Percentiles rank a stretch among this genome's conserved stretches.
phyloP scores from a whole-genome alignment of 768 basidiomycete genomes.

The Kwoniella europaea region DNA sequence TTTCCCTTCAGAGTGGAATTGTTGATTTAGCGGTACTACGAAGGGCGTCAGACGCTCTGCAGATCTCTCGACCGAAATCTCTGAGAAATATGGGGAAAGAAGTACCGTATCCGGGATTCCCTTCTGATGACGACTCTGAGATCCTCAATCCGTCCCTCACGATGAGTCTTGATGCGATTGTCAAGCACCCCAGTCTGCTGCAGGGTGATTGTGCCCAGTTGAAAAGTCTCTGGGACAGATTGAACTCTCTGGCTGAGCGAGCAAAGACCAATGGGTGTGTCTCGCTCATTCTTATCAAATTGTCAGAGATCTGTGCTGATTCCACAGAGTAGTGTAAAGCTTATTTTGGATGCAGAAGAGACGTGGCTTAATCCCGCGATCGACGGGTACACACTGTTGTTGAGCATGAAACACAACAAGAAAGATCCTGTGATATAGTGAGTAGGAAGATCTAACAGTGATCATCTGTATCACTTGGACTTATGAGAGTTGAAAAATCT shows the following conservation, averaged over 20 bases:
- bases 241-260: slow-evolving; percentile 68
- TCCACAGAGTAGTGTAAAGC: slow-evolving; percentile 64
- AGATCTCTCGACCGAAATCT: slow-evolving; percentile 20
- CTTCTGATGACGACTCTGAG: slow-evolving; percentile 1
- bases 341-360: slow-evolving; percentile 83
- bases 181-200: slow-evolving; percentile 58
- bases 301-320: slow-evolving; percentile 4
- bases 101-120: slow-evolving; percentile 3
- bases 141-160: slow-evolving; percentile 14
- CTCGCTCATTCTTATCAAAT: not conserved
- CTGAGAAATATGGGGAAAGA: not conserved
- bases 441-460: not conserved
- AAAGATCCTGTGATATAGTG: slow-evolving; percentile 18
- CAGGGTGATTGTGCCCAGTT: slow-evolving; percentile 67
- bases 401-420: slow-evolving; percentile 74
- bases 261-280: slow-evolving; percentile 61
- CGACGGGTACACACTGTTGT: slow-evolving; percentile 72
- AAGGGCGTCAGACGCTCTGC: slow-evolving; percentile 45
- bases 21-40: slow-evolving; percentile 30
- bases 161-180: slow-evolving; percentile 5
- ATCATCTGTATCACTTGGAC: not conserved
- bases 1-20: slow-evolving; percentile 26
- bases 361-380: slow-evolving; percentile 69
- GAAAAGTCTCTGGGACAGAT: slow-evolving; percentile 67
- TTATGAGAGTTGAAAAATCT: not conserved